Conservation (phyloP, 768 basidiomycete genomes). For the Mycena latifolia region DNA sequence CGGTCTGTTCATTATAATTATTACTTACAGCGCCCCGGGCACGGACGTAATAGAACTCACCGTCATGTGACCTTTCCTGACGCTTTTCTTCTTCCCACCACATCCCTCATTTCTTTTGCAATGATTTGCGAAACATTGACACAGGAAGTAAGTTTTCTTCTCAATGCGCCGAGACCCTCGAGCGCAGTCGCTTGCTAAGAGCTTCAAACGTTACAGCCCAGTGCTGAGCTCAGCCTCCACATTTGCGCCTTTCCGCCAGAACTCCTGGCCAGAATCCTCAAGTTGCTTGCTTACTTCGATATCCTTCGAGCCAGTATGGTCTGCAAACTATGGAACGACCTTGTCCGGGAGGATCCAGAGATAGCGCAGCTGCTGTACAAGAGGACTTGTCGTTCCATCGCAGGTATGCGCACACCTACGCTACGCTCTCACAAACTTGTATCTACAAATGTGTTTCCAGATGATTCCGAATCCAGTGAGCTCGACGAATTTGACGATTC, state of each 20-base stretch:
- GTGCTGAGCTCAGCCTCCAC: too few species aligned
- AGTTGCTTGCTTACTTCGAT: conserved; percentile 1
- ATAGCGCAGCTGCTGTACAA: conserved; percentile 14
- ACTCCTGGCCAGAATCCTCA: conserved; percentile 5
- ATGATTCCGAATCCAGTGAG: not conserved
- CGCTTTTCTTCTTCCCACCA: too few species aligned
- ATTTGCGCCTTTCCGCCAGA: conserved; percentile 12
- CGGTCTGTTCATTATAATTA: too few species aligned
- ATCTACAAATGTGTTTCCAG: too few species aligned
- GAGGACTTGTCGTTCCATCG: conserved; percentile 5
- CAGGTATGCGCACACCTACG: not conserved
- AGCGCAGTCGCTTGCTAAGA: too few species aligned
- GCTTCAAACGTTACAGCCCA: too few species aligned
- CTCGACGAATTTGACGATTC: not conserved
- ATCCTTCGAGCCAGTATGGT: conserved; percentile 1
- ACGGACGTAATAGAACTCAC: too few species aligned
- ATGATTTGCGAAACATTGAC: not conserved
- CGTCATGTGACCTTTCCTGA: too few species aligned
- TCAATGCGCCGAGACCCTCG: too few species aligned
- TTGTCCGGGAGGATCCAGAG: conserved; percentile 2
- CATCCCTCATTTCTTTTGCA: too few species aligned
- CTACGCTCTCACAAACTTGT: too few species aligned
- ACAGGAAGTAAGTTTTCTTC: not conserved
- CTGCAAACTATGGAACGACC: conserved; percentile 1
- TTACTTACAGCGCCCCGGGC: too few species aligned